phyloP scores from a whole-genome alignment of 805 yeast genomes.

The Tetrapisispora taiwanensis region DNA sequence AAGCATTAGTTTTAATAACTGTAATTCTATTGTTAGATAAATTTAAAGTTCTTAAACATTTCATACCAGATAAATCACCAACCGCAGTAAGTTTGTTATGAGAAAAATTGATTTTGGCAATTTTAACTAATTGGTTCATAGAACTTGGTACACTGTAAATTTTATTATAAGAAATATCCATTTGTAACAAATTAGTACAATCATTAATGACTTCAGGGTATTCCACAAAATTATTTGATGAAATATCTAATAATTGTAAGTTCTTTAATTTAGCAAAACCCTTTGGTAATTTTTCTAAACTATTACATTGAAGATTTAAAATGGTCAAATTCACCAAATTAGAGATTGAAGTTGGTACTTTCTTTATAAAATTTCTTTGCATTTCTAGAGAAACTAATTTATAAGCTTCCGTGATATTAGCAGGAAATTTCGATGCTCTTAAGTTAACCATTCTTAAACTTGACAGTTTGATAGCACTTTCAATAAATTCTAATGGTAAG shows the following conservation, averaged over 20 bases:
- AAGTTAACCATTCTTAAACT: constrained; percentile 60
- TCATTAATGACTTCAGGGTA: constrained; percentile 60
- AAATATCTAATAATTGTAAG: constrained; percentile 55
- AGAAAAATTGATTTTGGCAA: constrained; percentile 63
- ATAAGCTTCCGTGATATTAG: constrained; percentile 58
- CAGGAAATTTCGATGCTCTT: constrained; percentile 66
- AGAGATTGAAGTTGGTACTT: constrained; percentile 48
- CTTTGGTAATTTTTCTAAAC: constrained; percentile 51
- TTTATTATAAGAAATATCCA: constrained; percentile 77
- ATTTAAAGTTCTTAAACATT: constrained; percentile 59
- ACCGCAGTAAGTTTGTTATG: constrained; percentile 48
- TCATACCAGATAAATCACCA: constrained; percentile 41
- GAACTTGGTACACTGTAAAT: constrained; percentile 51
- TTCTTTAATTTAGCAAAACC: constrained; percentile 46
- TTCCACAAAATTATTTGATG: constrained; percentile 60
- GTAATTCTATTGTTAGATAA: constrained; percentile 57
- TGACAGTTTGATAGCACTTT: constrained; percentile 60
- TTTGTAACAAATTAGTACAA: constrained; percentile 46
- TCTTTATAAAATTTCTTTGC: constrained; percentile 66
- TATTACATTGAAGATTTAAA: constrained; percentile 66
- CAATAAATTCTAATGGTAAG: constrained; percentile 77
- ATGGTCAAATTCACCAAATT: constrained; percentile 44
- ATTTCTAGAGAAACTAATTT: constrained; percentile 58
- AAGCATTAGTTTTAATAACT: constrained; percentile 34
- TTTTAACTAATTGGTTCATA: constrained; percentile 46